These are phyloP conservation scores for Brasenia schreberi DNA, from an alignment of 164 flowering plant genomes.

Conservation along the genomic window DNA sequence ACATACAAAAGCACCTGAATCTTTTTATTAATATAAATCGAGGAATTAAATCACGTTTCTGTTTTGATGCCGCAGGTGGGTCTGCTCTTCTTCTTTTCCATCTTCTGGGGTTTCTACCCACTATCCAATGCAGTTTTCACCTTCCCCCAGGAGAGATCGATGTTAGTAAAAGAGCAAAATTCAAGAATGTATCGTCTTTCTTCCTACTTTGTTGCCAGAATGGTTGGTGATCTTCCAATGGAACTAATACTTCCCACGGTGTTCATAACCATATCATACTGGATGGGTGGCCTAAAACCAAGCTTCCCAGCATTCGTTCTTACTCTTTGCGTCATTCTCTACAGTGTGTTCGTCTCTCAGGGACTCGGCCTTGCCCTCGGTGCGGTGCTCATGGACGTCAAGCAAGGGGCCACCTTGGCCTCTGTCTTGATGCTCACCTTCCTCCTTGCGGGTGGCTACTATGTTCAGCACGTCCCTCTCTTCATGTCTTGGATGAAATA, in stretches of 20 bases:
- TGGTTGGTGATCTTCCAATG: slow-evolving; percentile 56
- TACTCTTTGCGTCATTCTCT: slow-evolving; percentile 29
- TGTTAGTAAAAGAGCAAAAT: slow-evolving; percentile 55
- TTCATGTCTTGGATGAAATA: slow-evolving; percentile 62
- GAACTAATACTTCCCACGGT: slow-evolving; percentile 65
- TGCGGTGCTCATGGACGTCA: slow-evolving; percentile 49
- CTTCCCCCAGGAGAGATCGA: slow-evolving; percentile 57
- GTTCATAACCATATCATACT: slow-evolving; percentile 42
- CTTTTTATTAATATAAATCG: neutral
- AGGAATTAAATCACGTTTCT: slow-evolving; percentile 9
- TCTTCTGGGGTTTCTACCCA: slow-evolving; percentile 72
- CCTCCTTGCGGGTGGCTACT: slow-evolving; percentile 53
- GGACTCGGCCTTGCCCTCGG: slow-evolving; percentile 79
- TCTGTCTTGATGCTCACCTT: slow-evolving; percentile 46
- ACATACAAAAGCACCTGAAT: too few species aligned
- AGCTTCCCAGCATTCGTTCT: slow-evolving; percentile 16
- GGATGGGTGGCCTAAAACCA: slow-evolving; percentile 65
- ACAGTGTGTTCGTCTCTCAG: slow-evolving; percentile 37
- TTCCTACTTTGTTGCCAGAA: slow-evolving; percentile 51
- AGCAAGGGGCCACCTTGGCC: slow-evolving; percentile 37
- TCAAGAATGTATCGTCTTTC: slow-evolving; percentile 73
- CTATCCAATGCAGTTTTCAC: slow-evolving; percentile 55
- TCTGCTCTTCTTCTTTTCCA: slow-evolving; percentile 45
- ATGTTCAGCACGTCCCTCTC: slow-evolving; percentile 50
- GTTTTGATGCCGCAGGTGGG: slow-evolving; percentile 21